Evolutionary conservation across 2,329 filamentous ascomycete genomes (phyloP).

Genomic region (Penicillium sp.): DNA sequence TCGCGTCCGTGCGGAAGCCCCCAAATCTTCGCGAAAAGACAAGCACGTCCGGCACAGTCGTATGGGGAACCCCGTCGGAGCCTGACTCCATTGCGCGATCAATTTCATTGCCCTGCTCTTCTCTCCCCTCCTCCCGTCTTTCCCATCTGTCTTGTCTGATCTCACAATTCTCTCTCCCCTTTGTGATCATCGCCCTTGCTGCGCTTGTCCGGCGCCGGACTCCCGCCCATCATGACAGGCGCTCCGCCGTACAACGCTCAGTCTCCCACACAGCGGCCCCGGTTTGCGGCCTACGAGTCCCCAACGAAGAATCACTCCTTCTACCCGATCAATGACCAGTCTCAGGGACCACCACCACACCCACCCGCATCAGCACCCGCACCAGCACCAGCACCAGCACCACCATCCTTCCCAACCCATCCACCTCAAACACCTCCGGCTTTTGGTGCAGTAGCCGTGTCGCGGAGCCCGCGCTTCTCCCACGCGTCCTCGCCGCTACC

Average conservation of each 20-base stretch:
- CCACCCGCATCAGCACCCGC: too few relatives aligned
- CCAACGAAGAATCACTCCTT: conserved; percentile 38
- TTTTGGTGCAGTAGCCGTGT: conserved; percentile 31
- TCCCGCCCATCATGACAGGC: conserved; percentile 38
- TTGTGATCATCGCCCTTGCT: conserved; percentile 13
- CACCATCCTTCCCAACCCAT: conserved; percentile 35
- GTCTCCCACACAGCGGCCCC: conserved; percentile 41
- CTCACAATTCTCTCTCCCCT: not conserved
- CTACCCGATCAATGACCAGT: conserved; percentile 38
- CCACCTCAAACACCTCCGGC: conserved; percentile 40
- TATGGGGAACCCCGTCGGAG: conserved; percentile 10
- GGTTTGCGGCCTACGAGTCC: conserved; percentile 39
- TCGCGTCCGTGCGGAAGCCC: conserved; percentile 18
- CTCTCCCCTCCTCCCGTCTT: conserved; percentile 10
- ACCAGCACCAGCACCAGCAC: not conserved
- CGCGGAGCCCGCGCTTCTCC: conserved; percentile 38
- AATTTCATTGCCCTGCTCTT: too few relatives aligned
- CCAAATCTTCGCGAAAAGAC: conserved; percentile 1
- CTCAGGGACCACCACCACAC: conserved; percentile 6
- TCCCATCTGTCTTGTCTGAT: conserved; percentile 1
- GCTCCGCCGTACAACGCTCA: conserved; percentile 42
- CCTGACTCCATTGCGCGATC: conserved; percentile 2
- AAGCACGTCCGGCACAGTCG: conserved; percentile 15
- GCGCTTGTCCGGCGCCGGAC: conserved; percentile 24
- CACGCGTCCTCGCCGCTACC: conserved; percentile 39